Conservation (phyloP, 2,329 filamentous ascomycete genomes). For the Parasarocladium wereldwijsianum region DNA sequence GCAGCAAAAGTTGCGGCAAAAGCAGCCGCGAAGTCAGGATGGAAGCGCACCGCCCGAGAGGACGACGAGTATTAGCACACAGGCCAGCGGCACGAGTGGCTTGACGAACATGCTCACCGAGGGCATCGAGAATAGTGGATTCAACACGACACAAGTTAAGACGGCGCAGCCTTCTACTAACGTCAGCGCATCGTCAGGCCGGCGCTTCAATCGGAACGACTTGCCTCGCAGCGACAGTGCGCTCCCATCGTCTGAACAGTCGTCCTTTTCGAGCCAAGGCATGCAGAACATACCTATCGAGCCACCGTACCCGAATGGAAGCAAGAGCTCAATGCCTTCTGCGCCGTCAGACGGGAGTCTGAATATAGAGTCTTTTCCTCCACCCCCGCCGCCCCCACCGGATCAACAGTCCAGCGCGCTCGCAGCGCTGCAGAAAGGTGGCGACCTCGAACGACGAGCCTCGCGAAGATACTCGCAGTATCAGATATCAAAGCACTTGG, state of each 20-base stretch:
- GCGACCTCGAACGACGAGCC: conserved; percentile 81
- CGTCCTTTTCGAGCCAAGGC: conserved; percentile 56
- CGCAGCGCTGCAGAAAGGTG: conserved; percentile 78
- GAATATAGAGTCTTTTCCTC: conserved; percentile 52
- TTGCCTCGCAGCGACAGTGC: conserved; percentile 23
- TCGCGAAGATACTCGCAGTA: conserved; percentile 92
- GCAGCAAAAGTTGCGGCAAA: conserved; percentile 70
- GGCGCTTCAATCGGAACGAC: conserved; percentile 32
- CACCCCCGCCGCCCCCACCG: conserved; percentile 50
- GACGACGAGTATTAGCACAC: conserved; percentile 43
- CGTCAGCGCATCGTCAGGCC: conserved; percentile 28
- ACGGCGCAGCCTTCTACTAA: conserved; percentile 11
- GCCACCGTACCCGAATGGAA: conserved; percentile 53
- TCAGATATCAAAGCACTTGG: conserved; percentile 89
- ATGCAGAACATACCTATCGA: conserved; percentile 66
- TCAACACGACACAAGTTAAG: conserved; percentile 20
- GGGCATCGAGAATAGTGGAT: conserved; percentile 33
- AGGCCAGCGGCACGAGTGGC: conserved; percentile 38
- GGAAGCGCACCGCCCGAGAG: conserved; percentile 26
- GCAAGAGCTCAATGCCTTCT: conserved; percentile 29
- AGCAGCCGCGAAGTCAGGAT: conserved; percentile 42
- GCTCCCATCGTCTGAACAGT: conserved; percentile 41
- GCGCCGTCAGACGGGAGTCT: conserved; percentile 25
- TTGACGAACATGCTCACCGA: conserved; percentile 46
- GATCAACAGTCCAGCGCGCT: conserved; percentile 81